These are phyloP conservation scores for Carex parvula DNA, from an alignment of 176 grass and related monocot genomes.

Conservation along the genomic window DNA sequence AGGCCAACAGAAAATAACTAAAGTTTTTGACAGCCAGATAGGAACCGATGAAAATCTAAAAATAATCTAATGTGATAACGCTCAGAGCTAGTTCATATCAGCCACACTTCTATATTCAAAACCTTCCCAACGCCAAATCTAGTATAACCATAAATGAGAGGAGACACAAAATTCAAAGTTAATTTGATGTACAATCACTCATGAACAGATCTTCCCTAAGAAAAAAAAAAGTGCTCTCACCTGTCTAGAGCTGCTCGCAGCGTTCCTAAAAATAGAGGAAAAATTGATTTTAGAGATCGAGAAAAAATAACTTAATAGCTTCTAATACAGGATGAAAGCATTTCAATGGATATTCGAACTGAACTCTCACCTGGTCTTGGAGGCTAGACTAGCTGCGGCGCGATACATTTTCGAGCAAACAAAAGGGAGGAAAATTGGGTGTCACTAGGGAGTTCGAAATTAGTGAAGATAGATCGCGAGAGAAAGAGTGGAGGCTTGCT, in stretches of 20 bases:
- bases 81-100: neutral
- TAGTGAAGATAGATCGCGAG: conserved; percentile 26
- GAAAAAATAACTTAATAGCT: neutral
- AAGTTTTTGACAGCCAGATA: neutral
- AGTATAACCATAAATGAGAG: neutral
- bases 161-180: neutral
- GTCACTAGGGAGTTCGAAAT: conserved; percentile 20
- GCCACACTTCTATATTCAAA: neutral
- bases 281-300: conserved; percentile 23
- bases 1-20: neutral
- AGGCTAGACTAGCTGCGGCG: conserved; percentile 57
- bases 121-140: neutral
- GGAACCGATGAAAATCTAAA: conserved; percentile 1
- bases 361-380: conserved; percentile 59
- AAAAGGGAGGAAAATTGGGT: neutral
- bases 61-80: neutral
- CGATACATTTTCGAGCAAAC: conserved; percentile 52
- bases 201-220: neutral
- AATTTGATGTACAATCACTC: neutral
- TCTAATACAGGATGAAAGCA: conserved; percentile 3
- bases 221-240: conserved; percentile 29
- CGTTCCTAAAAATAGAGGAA: conserved; percentile 47
- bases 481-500: neutral
- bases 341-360: neutral
- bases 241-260: conserved; percentile 54